Evolutionary conservation across 129 eudicot genomes (phyloP).

Genomic region (Escallonia rubra): DNA sequence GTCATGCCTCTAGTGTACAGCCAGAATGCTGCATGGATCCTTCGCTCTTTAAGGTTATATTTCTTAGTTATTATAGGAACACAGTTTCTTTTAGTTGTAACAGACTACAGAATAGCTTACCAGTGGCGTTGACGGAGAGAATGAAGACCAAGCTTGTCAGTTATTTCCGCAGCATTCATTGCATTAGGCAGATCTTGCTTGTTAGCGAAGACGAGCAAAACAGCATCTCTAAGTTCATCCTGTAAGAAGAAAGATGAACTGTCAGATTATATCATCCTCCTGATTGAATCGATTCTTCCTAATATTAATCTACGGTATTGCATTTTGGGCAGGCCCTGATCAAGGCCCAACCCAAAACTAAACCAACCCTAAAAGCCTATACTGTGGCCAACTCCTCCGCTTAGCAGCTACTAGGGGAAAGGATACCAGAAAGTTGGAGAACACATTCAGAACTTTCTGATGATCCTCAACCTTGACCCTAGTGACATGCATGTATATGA

Average conservation of each 20-base stretch:
- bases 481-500: too few relatives aligned
- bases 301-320: not conserved
- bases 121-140: conserved; percentile 42
- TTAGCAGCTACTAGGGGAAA: too few relatives aligned
- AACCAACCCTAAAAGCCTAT: too few relatives aligned
- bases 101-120: not conserved
- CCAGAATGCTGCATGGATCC: not conserved
- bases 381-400: too few relatives aligned
- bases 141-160: conserved; percentile 39
- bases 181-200: conserved; percentile 49
- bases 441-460: too few relatives aligned
- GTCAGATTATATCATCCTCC: not conserved
- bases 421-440: too few relatives aligned
- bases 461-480: too few relatives aligned
- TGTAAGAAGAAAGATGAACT: conserved; percentile 5
- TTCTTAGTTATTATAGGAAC: not conserved
- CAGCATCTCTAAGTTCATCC: conserved; percentile 44
- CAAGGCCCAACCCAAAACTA: too few relatives aligned
- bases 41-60: too few relatives aligned
- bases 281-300: not conserved
- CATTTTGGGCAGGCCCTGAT: too few relatives aligned
- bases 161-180: conserved; percentile 43
- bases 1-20: not conserved
- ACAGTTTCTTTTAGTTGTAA: not conserved
- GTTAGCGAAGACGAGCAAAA: conserved; percentile 41